phyloP scores from a whole-genome alignment of 2,329 filamentous ascomycete species.

The Keithomyces neogunnii region DNA sequence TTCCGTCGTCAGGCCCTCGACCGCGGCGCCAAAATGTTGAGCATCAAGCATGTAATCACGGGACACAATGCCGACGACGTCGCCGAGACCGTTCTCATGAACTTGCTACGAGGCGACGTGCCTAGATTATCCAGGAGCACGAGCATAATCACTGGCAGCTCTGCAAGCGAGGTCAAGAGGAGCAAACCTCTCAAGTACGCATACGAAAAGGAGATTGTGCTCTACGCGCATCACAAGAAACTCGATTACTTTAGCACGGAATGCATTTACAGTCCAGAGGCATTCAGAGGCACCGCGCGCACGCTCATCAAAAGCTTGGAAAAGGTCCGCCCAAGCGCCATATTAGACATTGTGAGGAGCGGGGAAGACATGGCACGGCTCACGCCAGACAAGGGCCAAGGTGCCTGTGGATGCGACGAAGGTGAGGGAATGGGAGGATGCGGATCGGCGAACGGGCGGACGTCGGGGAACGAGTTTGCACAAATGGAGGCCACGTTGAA shows the following conservation, averaged over 20 bases:
- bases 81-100: constrained; percentile 97
- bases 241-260: constrained; percentile 98
- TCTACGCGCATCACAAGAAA: constrained; percentile 95
- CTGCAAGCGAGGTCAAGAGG: constrained; percentile 80
- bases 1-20: constrained; percentile 92
- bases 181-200: constrained; percentile 97
- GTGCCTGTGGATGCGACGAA: constrained; percentile 28
- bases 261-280: constrained; percentile 96
- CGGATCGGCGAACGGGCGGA: constrained; percentile 54
- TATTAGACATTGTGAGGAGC: constrained; percentile 87
- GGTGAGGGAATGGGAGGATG: constrained; percentile 54
- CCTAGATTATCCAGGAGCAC: constrained; percentile 82
- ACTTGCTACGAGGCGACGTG: constrained; percentile 81
- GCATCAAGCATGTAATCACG: constrained; percentile 88
- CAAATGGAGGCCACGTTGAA: constrained; percentile 57
- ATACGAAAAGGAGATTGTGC: constrained; percentile 97
- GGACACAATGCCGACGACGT: constrained; percentile 97
- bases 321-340: constrained; percentile 84
- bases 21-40: constrained; percentile 77
- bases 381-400: constrained; percentile 29
- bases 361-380: constrained; percentile 93
- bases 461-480: constrained; percentile 68
- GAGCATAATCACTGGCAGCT: constrained; percentile 73
- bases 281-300: constrained; percentile 86
- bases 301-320: constrained; percentile 93